These are phyloP conservation scores for Grosmannia clavigera DNA, from an alignment of 2,329 filamentous ascomycete species.

Conservation along the genomic window DNA sequence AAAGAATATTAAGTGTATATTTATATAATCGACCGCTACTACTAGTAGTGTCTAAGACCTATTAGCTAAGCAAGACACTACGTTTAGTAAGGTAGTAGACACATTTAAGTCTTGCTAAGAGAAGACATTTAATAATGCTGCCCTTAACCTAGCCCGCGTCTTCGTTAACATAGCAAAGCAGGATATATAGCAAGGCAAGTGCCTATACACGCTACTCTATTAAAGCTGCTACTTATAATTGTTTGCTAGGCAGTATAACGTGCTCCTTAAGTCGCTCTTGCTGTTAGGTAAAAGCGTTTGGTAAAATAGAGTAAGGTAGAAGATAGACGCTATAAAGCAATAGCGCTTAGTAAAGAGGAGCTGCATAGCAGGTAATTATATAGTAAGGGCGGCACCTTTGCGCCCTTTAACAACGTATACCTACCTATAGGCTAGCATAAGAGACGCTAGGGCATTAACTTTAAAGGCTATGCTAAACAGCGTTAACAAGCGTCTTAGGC, in stretches of 20 bases:
- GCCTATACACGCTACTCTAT: too few relatives aligned
- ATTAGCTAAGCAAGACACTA: neutral
- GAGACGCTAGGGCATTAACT: neutral
- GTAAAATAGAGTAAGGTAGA: neutral
- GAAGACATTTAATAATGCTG: neutral
- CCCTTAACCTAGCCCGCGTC: too few relatives aligned
- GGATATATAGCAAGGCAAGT: too few relatives aligned
- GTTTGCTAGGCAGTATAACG: too few relatives aligned
- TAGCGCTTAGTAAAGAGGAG: neutral
- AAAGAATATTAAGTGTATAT: neutral
- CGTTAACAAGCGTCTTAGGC: too few relatives aligned
- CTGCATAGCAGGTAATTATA: neutral
- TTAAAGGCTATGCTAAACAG: neutral
- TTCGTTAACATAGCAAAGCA: too few relatives aligned
- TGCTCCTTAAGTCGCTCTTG: too few relatives aligned
- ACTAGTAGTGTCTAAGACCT: too few relatives aligned
- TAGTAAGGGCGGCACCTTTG: neutral
- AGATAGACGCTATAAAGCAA: neutral
- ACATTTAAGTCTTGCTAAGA: neutral
- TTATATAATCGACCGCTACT: neutral
- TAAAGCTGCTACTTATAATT: too few relatives aligned
- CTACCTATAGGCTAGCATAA: neutral
- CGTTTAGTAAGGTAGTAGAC: neutral
- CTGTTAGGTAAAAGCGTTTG: too few relatives aligned
- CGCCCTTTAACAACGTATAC: neutral